Evolutionary conservation across 192 early-diverging fungal species (phyloP).

Genomic region (Umbelopsis ramanniana): DNA sequence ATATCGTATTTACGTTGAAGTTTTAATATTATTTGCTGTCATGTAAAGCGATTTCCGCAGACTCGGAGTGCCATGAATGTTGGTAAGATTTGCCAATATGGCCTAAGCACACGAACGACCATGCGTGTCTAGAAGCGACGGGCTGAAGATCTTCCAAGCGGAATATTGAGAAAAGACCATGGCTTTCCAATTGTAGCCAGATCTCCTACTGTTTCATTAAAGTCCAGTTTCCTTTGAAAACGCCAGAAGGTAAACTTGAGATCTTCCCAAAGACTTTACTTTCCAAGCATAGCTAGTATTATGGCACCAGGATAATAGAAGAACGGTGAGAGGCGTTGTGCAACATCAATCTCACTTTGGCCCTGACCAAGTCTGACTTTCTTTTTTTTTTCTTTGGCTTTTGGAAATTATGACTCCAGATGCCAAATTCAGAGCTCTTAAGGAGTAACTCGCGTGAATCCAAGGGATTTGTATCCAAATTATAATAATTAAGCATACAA

Average conservation of each 20-base stretch:
- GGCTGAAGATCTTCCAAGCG: not conserved
- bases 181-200: slow-evolving; percentile 19
- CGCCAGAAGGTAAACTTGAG: not conserved
- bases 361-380: not conserved
- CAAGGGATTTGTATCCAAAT: not conserved
- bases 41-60: not conserved
- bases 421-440: not conserved
- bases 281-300: not conserved
- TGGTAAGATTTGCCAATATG: not conserved
- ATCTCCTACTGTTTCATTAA: not conserved
- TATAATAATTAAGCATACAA: not conserved
- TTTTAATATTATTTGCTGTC: not conserved
- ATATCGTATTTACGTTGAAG: not conserved
- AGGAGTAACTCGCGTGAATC: not conserved
- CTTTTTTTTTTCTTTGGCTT: too few relatives aligned
- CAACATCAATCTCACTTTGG: not conserved
- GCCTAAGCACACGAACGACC: not conserved
- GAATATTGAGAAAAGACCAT: not conserved
- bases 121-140: not conserved
- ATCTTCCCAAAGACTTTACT: not conserved
- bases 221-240: not conserved
- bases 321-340: slow-evolving; percentile 3
- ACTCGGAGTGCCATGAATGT: not conserved
- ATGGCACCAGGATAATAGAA: not conserved
- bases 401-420: not conserved